Conservation (phyloP, 2,329 filamentous ascomycete genomes). For the Fusarium dlaminii region DNA sequence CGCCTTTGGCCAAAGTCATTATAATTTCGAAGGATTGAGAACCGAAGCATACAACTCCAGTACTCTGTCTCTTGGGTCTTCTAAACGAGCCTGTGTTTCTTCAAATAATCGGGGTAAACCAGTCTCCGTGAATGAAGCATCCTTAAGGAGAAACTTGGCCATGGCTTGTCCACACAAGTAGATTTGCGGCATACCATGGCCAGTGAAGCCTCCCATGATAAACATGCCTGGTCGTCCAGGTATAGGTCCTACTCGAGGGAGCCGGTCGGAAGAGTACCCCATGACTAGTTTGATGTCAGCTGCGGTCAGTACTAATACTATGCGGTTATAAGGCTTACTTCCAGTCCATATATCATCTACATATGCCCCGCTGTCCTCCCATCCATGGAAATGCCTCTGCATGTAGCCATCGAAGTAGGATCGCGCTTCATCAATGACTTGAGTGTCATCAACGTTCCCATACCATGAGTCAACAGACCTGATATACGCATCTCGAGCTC, state of each 20-base stretch:
- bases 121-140: accelerated
- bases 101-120: not conserved
- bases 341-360: not conserved
- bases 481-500: not conserved
- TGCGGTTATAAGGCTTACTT: accelerated
- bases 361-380: not conserved
- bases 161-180: not conserved
- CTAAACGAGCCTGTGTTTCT: not conserved
- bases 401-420: not conserved
- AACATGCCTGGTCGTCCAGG: not conserved
- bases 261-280: not conserved
- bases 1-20: accelerated
- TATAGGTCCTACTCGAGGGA: not conserved
- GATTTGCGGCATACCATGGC: not conserved
- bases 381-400: not conserved
- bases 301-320: accelerated
- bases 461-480: not conserved
- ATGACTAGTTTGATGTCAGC: not conserved
- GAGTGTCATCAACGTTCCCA: not conserved
- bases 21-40: not conserved
- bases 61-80: not conserved
- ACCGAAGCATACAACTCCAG: not conserved
- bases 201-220: not conserved
- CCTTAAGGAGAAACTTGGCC: not conserved
- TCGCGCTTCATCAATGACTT: accelerated